phyloP scores from a whole-genome alignment of 164 flowering plant genomes.

The Euptelea pleiosperma region DNA sequence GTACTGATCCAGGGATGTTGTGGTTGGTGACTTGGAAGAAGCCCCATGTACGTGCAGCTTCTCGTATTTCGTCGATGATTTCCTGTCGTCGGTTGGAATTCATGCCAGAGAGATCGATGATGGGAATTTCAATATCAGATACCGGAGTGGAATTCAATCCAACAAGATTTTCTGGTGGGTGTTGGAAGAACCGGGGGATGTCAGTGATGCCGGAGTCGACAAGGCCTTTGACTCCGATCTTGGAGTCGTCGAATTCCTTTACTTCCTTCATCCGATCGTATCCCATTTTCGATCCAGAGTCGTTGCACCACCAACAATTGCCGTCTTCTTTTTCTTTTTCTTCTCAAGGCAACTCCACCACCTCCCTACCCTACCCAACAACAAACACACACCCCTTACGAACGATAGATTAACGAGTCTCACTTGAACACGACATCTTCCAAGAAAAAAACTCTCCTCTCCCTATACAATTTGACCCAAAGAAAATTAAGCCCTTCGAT shows the following conservation, averaged over 20 bases:
- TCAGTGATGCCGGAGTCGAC: slow-evolving; percentile 32
- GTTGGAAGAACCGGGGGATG: slow-evolving; percentile 37
- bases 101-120: slow-evolving; percentile 21
- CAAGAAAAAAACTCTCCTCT: too few relatives aligned
- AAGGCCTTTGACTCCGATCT: slow-evolving; percentile 40
- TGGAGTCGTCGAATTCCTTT: slow-evolving; percentile 37
- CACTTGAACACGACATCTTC: too few relatives aligned
- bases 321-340: too few relatives aligned
- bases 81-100: slow-evolving; percentile 9
- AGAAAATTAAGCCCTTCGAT: too few relatives aligned
- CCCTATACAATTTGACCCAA: too few relatives aligned
- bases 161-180: slow-evolving; percentile 28
- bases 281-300: too few relatives aligned
- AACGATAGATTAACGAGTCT: too few relatives aligned
- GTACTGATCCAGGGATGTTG: slow-evolving; percentile 12
- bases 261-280: slow-evolving; percentile 29
- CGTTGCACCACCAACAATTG: too few relatives aligned
- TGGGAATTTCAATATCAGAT: slow-evolving; percentile 12
- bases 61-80: slow-evolving; percentile 20
- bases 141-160: not conserved
- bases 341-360: too few relatives aligned
- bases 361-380: too few relatives aligned
- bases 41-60: slow-evolving; percentile 24
- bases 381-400: too few relatives aligned
- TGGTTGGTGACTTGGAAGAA: slow-evolving; percentile 36